These are phyloP conservation scores for Rugonectria rugulosa DNA, from an alignment of 2,329 filamentous ascomycete species.

Conservation along the genomic window DNA sequence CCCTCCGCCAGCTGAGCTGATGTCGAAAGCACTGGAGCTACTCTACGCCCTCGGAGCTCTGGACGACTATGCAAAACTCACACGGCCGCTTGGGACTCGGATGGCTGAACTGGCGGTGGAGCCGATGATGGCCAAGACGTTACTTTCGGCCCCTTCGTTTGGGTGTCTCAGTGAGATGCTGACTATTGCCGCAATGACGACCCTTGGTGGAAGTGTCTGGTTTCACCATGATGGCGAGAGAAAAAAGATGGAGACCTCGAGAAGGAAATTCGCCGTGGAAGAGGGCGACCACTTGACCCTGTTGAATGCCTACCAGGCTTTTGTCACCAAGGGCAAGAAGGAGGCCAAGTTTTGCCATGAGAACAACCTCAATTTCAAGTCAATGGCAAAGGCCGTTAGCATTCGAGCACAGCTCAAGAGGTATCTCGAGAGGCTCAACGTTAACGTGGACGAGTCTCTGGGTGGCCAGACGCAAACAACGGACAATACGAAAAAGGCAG, in stretches of 20 bases:
- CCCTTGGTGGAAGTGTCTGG: constrained; percentile 83
- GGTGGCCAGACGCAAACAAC: constrained; percentile 43
- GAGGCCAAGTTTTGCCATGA: constrained; percentile 88
- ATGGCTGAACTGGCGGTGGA: constrained; percentile 96
- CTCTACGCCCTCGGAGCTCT: constrained; percentile 87
- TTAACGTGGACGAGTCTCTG: constrained; percentile 72
- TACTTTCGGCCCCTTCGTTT: constrained; percentile 79
- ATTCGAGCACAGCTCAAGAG: constrained; percentile 86
- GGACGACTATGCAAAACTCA: constrained; percentile 90
- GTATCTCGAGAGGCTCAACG: constrained; percentile 85
- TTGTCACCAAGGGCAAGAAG: constrained; percentile 82
- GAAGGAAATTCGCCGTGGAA: constrained; percentile 85
- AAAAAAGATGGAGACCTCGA: constrained; percentile 75
- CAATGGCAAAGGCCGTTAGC: constrained; percentile 81
- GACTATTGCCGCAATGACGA: constrained; percentile 93
- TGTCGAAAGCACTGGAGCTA: constrained; percentile 86
- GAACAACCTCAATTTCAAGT: constrained; percentile 86
- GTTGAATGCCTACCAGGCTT: constrained; percentile 91
- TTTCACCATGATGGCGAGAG: constrained; percentile 80
- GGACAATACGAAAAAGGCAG: constrained; percentile 56
- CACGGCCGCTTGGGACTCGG: constrained; percentile 81
- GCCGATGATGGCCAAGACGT: constrained; percentile 92
- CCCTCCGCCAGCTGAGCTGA: constrained; percentile 82
- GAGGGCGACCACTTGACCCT: constrained; percentile 95
- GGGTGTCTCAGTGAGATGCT: constrained; percentile 85